Percentiles rank a stretch among this genome's conserved stretches.
These are phyloP conservation scores for Solanum corneliomulleri DNA, from an alignment of 257 asterid species.

Conservation along the genomic window DNA sequence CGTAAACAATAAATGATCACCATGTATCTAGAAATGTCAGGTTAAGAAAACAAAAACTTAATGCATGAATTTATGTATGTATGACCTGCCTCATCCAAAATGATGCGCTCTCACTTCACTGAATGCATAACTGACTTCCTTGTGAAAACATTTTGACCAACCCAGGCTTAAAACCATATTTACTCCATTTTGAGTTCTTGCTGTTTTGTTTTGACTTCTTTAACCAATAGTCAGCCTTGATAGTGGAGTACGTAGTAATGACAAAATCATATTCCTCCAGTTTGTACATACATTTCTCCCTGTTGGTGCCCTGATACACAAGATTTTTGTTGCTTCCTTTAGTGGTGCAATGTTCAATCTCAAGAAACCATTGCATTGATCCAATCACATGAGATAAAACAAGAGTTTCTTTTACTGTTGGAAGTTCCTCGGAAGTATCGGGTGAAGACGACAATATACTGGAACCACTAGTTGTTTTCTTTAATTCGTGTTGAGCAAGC, in stretches of 20 bases:
- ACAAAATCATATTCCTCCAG: too few species aligned
- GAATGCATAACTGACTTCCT: neutral
- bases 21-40: neutral
- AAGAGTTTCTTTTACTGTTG: too few species aligned
- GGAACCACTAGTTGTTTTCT: constrained; percentile 1
- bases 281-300: too few species aligned
- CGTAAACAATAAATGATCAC: too few species aligned
- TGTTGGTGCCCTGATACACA: too few species aligned
- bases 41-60: neutral
- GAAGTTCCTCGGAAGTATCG: too few species aligned
- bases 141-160: neutral
- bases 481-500: constrained; percentile 48
- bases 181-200: neutral
- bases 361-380: too few species aligned
- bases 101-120: neutral
- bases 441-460: neutral
- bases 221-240: too few species aligned
- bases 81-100: neutral
- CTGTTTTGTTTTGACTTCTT: neutral
- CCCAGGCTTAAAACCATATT: neutral
- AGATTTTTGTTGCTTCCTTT: too few species aligned
- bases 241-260: too few species aligned
- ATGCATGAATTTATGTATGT: neutral
- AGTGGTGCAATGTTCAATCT: too few species aligned
- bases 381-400: too few species aligned